phyloP scores from a whole-genome alignment of 768 basidiomycete genomes.

The Phanerochaete sordida region DNA sequence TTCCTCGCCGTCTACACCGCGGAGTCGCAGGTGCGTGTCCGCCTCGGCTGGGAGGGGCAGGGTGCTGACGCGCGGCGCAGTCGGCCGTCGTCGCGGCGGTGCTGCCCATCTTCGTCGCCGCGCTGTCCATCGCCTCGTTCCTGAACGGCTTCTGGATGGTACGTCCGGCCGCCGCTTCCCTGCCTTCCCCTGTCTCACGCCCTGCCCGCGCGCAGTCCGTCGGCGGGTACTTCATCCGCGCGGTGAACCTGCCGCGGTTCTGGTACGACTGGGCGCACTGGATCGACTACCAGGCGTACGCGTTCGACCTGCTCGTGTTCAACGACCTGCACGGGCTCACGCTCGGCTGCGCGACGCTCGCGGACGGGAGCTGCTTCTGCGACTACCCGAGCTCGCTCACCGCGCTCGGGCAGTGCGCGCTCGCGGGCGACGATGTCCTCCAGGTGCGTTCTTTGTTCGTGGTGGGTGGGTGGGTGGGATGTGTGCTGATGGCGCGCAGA shows the following conservation, averaged over 20 bases:
- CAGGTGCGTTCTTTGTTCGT: background rate
- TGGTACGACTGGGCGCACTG: slow-evolving; percentile 57
- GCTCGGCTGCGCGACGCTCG: slow-evolving; percentile 37
- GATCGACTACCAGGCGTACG: slow-evolving; percentile 44
- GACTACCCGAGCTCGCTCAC: slow-evolving; percentile 46
- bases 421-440: slow-evolving; percentile 49
- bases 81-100: slow-evolving; percentile 43
- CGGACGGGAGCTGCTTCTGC: slow-evolving; percentile 39
- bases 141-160: slow-evolving; percentile 57
- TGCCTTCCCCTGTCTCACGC: background rate
- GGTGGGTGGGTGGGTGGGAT: background rate
- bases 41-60: too few species aligned
- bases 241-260: slow-evolving; percentile 50
- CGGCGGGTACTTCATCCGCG: slow-evolving; percentile 41
- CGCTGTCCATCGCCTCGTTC: slow-evolving; percentile 52
- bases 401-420: slow-evolving; percentile 35
- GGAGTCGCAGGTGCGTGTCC: slow-evolving; percentile 40
- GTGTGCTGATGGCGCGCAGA: slow-evolving; percentile 17
- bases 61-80: slow-evolving; percentile 4
- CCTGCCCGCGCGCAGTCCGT: slow-evolving; percentile 9
- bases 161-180: slow-evolving; percentile 30
- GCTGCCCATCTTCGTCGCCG: slow-evolving; percentile 57
- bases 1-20: slow-evolving; percentile 52
- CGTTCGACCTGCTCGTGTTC: slow-evolving; percentile 28
- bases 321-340: slow-evolving; percentile 46